Conservation (phyloP, 495 filamentous ascomycete genomes). For the Diplogelasinospora grovesii region DNA sequence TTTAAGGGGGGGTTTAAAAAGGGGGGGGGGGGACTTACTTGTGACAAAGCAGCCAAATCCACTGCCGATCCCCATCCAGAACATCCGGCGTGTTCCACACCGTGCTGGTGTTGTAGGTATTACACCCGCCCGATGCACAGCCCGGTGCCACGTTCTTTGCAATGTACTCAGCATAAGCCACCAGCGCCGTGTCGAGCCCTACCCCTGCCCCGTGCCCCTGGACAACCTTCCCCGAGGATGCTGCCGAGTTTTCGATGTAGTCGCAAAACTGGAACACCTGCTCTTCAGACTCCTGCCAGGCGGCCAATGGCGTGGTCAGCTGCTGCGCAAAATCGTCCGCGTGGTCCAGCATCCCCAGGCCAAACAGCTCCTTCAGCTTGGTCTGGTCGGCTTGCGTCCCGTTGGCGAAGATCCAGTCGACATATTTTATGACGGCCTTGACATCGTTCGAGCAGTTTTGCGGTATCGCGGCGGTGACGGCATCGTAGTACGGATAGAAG, state of each 20-base stretch:
- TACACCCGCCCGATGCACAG: too few species aligned
- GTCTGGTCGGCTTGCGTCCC: constrained; percentile 37
- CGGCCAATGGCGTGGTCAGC: constrained; percentile 42
- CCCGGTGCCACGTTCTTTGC: constrained; percentile 22
- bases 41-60: constrained; percentile 59
- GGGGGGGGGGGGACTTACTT: too few species aligned
- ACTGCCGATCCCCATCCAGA: too few species aligned
- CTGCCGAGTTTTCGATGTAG: constrained; percentile 33
- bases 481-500: constrained; percentile 58
- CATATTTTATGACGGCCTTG: constrained; percentile 45
- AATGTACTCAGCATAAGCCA: constrained; percentile 36
- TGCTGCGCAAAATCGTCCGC: constrained; percentile 53
- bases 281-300: constrained; percentile 56
- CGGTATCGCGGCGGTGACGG: constrained; percentile 53
- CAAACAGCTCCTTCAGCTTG: constrained; percentile 50
- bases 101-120: constrained; percentile 39
- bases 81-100: too few species aligned
- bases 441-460: constrained; percentile 56
- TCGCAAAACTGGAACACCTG: constrained; percentile 51
- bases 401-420: constrained; percentile 41
- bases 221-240: too few species aligned
- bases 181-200: constrained; percentile 48
- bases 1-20: constrained; percentile 34
- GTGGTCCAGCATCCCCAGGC: constrained; percentile 44
- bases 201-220: constrained; percentile 40